Evolutionary conservation across 1,284 basidiomycete species (phyloP).

Genomic region (Marasmius oreades): DNA sequence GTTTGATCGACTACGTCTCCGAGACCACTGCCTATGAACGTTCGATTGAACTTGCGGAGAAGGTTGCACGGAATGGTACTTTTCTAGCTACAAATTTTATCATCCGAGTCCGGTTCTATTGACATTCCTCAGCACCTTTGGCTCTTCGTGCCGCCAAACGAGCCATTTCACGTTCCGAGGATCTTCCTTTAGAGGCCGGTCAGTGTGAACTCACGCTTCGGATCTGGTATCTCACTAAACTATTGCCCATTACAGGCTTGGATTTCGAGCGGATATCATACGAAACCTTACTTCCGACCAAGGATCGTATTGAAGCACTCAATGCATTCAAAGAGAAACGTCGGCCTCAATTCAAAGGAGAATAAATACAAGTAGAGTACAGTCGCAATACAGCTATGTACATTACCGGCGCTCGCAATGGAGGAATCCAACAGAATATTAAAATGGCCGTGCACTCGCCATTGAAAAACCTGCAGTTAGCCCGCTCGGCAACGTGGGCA

Average conservation of each 20-base stretch:
- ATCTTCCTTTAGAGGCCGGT: slow-evolving; percentile 77
- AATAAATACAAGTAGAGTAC: slow-evolving; percentile 43
- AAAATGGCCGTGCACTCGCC: slow-evolving; percentile 30
- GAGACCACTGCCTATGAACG: slow-evolving; percentile 61
- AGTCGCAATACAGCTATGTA: slow-evolving; percentile 22
- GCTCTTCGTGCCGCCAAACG: slow-evolving; percentile 88
- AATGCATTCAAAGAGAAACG: slow-evolving; percentile 90
- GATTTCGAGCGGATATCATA: slow-evolving; percentile 89
- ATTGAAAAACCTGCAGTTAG: slow-evolving; percentile 52
- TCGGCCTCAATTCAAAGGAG: slow-evolving; percentile 77
- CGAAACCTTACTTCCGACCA: slow-evolving; percentile 73
- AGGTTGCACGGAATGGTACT: slow-evolving; percentile 71
- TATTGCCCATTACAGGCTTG: slow-evolving; percentile 48
- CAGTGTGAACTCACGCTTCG: slow-evolving; percentile 10
- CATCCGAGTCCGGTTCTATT: slow-evolving; percentile 2
- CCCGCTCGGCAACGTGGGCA: slow-evolving; percentile 45
- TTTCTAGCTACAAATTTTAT: not conserved
- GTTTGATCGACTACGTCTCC: slow-evolving; percentile 79
- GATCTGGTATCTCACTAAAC: slow-evolving; percentile 16
- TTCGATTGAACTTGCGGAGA: slow-evolving; percentile 59
- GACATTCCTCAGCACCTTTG: slow-evolving; percentile 63
- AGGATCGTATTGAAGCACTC: slow-evolving; percentile 84
- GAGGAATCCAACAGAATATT: slow-evolving; percentile 15
- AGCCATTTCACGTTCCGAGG: slow-evolving; percentile 79
- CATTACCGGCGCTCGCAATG: slow-evolving; percentile 13